Percentiles rank a stretch among this genome's conserved stretches.
Evolutionary conservation across 345 rosid genomes (phyloP).

Genomic region (Brassica incana): DNA sequence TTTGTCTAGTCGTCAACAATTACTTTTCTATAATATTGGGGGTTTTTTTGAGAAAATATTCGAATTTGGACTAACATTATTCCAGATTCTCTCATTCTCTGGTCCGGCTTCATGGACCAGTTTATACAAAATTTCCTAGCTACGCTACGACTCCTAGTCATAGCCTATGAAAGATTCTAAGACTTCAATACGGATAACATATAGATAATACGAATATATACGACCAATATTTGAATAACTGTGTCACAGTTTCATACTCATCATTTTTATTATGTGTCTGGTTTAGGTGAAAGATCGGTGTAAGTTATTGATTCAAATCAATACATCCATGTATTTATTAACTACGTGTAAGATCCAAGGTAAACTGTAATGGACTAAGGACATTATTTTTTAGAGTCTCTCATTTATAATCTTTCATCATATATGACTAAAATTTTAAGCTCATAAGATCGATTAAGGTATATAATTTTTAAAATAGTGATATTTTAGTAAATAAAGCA

Average conservation of each 20-base stretch:
- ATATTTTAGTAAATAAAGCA: not conserved
- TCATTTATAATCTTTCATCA: not conserved
- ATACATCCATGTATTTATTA: not conserved
- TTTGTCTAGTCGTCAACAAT: not conserved
- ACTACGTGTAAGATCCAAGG: not conserved
- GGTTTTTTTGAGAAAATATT: not conserved
- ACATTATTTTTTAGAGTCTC: not conserved
- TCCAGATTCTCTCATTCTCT: constrained; percentile 20
- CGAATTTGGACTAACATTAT: constrained; percentile 24
- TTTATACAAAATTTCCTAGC: constrained; percentile 15
- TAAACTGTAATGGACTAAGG: no score
- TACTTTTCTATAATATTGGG: not conserved
- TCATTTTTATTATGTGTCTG: not conserved
- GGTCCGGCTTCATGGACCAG: constrained; percentile 16
- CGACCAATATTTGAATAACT: not conserved
- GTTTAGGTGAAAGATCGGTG: not conserved
- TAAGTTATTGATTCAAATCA: not conserved
- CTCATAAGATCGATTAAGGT: not conserved
- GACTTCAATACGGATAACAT: constrained; percentile 10
- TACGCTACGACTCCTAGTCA: constrained; percentile 13
- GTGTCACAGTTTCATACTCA: not conserved
- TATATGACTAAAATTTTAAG: not conserved
- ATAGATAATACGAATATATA: not conserved
- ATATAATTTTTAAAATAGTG: not conserved
- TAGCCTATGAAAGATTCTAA: constrained; percentile 26